Evolutionary conservation across 257 asterid species (phyloP).

Genomic region (Nicotiana otophora): DNA sequence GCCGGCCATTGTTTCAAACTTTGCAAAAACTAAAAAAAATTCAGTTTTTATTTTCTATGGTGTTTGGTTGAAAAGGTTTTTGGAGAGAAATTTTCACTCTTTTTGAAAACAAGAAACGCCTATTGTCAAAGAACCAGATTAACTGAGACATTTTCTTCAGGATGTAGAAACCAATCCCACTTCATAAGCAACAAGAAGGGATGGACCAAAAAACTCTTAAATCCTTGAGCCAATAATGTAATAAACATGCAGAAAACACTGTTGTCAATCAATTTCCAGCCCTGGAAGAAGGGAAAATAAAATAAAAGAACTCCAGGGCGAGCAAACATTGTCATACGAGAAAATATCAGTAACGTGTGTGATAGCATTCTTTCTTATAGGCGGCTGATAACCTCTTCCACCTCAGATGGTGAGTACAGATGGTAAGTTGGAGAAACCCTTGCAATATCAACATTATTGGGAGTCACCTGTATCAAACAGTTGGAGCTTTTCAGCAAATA

Average conservation of each 20-base stretch:
- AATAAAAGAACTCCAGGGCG: background rate
- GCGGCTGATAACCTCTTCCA: conserved; percentile 53
- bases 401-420: conserved; percentile 57
- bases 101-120: too few species aligned
- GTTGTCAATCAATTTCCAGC: background rate
- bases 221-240: background rate
- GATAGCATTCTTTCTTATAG: conserved; percentile 24
- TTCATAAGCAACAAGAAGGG: background rate
- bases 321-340: background rate
- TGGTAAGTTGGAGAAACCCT: conserved; percentile 63
- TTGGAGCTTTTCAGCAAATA: background rate
- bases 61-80: too few species aligned
- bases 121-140: too few species aligned
- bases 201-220: background rate
- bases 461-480: conserved; percentile 41
- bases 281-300: background rate
- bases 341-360: background rate
- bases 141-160: too few species aligned
- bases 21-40: too few species aligned
- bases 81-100: too few species aligned
- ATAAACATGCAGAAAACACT: background rate
- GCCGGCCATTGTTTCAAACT: too few species aligned
- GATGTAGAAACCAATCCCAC: background rate
- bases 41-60: too few species aligned
- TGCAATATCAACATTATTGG: conserved; percentile 64